Evolutionary conservation across 345 rosid species (phyloP).

Genomic region (Eucalyptus camaldulensis): DNA sequence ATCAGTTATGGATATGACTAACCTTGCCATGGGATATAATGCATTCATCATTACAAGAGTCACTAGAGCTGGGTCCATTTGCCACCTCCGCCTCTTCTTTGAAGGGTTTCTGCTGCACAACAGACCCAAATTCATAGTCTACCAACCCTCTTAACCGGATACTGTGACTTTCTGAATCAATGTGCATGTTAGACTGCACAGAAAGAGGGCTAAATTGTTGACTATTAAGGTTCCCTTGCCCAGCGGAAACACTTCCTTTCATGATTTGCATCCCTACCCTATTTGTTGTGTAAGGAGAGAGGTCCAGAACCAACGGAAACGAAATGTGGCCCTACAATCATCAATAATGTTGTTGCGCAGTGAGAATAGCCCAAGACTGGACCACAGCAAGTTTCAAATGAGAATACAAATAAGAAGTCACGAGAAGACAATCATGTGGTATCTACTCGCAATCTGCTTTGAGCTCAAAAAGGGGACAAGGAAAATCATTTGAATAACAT

Average conservation of each 20-base stretch:
- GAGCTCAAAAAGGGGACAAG: background rate
- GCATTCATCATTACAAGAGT: background rate
- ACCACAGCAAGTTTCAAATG: background rate
- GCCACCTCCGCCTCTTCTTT: background rate
- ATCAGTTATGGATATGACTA: background rate
- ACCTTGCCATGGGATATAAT: background rate
- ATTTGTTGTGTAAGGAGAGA: conserved; percentile 24
- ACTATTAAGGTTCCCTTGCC: conserved; percentile 11
- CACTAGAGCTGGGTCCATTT: background rate
- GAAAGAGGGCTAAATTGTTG: conserved; percentile 3
- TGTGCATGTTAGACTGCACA: background rate
- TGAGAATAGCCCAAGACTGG: background rate
- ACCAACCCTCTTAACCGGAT: background rate
- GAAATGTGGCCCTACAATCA: conserved; percentile 45
- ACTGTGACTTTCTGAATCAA: background rate
- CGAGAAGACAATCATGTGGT: background rate
- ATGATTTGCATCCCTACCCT: conserved; percentile 8
- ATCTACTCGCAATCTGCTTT: background rate
- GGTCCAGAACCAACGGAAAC: conserved; percentile 44
- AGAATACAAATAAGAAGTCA: background rate
- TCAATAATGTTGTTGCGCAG: background rate
- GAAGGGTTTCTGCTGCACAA: background rate
- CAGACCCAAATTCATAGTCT: background rate
- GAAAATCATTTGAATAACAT: background rate
- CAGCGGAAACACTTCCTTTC: background rate